These are phyloP conservation scores for Zymoseptoria tritici DNA, from an alignment of 2,329 filamentous ascomycete species.

Conservation along the genomic window DNA sequence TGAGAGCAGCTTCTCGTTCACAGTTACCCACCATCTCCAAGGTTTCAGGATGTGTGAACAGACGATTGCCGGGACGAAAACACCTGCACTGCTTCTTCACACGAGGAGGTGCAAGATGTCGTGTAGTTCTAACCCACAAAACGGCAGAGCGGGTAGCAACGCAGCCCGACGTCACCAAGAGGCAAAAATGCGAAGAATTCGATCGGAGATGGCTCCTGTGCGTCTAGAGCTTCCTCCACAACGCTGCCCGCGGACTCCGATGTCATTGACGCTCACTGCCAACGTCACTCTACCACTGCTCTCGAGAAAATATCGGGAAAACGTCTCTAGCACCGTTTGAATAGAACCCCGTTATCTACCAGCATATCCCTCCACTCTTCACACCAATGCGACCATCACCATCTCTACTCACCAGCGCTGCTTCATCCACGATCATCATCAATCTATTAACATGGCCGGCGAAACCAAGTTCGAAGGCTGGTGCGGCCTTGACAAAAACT, in stretches of 20 bases:
- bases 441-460: background rate
- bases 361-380: background rate
- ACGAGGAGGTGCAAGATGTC: too few relatives aligned
- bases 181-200: background rate
- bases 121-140: background rate
- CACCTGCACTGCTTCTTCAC: too few relatives aligned
- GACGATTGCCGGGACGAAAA: too few relatives aligned
- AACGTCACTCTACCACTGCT: background rate
- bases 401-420: background rate
- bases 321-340: background rate
- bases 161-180: background rate
- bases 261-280: background rate
- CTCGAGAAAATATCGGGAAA: background rate
- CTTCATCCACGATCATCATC: background rate
- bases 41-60: too few relatives aligned
- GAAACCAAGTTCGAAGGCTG: conserved; percentile 51
- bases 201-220: background rate
- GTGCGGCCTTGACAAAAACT: conserved; percentile 44
- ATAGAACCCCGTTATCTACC: background rate
- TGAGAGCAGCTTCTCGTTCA: too few relatives aligned
- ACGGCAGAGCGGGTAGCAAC: background rate
- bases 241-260: background rate
- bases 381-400: background rate
- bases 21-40: too few relatives aligned
- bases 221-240: background rate